Evolutionary conservation across 2,329 filamentous ascomycete species (phyloP).

Genomic region (Thelonectria rubi): DNA sequence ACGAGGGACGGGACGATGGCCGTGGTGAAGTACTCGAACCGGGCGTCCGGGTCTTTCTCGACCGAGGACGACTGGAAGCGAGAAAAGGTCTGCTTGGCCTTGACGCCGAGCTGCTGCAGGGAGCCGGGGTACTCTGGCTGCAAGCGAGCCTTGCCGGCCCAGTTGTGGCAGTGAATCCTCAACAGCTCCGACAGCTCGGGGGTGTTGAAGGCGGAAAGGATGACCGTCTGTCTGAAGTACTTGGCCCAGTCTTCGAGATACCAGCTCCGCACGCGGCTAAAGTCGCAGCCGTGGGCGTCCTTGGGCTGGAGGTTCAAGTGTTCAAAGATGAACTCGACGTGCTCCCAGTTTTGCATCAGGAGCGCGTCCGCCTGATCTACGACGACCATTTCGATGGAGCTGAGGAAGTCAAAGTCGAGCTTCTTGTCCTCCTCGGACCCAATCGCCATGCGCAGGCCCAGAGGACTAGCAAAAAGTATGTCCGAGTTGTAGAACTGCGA

Average conservation of each 20-base stretch:
- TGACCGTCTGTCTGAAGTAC: slow-evolving; percentile 84
- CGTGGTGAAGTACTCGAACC: slow-evolving; percentile 91
- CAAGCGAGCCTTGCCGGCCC: slow-evolving; percentile 80
- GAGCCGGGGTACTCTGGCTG: slow-evolving; percentile 74
- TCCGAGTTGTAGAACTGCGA: slow-evolving; percentile 96
- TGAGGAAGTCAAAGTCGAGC: slow-evolving; percentile 88
- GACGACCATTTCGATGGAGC: slow-evolving; percentile 89
- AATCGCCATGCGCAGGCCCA: slow-evolving; percentile 90
- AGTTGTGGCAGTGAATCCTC: slow-evolving; percentile 79
- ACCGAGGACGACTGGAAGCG: slow-evolving; percentile 80
- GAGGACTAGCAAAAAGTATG: slow-evolving; percentile 88
- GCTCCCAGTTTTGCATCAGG: slow-evolving; percentile 98
- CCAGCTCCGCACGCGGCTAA: slow-evolving; percentile 88
- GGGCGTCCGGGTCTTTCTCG: slow-evolving; percentile 80
- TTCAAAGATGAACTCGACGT: slow-evolving; percentile 89
- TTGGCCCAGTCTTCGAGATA: slow-evolving; percentile 89
- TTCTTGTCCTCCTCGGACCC: slow-evolving; percentile 74
- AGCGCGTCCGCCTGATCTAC: slow-evolving; percentile 93
- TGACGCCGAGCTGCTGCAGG: slow-evolving; percentile 76
- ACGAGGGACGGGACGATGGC: slow-evolving; percentile 80
- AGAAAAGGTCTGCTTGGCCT: slow-evolving; percentile 87
- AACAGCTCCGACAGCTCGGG: slow-evolving; percentile 87
- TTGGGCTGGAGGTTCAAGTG: slow-evolving; percentile 91
- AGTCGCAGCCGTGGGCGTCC: slow-evolving; percentile 91
- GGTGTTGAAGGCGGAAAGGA: slow-evolving; percentile 84